A percentile compares a stretch with the other conserved stretches of the same genome.
Conservation (phyloP, 192 early-diverging fungal species). For the Rhizophagus clarus region DNA sequence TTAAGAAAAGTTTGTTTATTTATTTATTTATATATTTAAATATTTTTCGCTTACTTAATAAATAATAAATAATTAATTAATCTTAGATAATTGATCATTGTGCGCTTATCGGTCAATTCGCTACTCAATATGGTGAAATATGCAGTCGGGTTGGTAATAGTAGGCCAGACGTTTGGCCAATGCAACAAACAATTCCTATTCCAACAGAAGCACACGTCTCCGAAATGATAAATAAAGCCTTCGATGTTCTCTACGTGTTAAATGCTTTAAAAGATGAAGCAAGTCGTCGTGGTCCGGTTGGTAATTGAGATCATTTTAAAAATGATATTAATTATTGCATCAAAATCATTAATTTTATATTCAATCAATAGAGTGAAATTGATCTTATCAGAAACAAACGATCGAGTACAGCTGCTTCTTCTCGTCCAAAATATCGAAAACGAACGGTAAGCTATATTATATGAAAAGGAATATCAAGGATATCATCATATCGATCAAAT, state of each 20-base stretch:
- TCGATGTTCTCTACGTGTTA: constrained; percentile 10
- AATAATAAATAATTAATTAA: not conserved
- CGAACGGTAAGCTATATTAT: not conserved
- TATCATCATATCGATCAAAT: too few relatives aligned
- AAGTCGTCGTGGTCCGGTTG: not conserved
- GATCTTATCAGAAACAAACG: constrained; percentile 16
- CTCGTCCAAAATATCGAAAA: constrained; percentile 20
- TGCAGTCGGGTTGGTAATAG: not conserved
- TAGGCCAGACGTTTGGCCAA: not conserved
- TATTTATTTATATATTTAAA: too few relatives aligned
- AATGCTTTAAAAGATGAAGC: constrained; percentile 21
- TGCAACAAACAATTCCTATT: not conserved
- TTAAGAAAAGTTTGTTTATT: not conserved
- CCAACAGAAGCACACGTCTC: not conserved
- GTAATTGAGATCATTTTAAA: not conserved
- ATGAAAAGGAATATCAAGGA: not conserved
- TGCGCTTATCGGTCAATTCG: constrained; percentile 4
- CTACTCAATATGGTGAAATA: not conserved
- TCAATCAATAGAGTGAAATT: constrained; percentile 6
- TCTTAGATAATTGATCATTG: constrained; percentile 20
- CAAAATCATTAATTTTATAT: not conserved
- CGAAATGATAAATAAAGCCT: constrained; percentile 22
- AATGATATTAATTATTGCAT: too few relatives aligned
- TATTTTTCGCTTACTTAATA: not conserved
- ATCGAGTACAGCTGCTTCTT: not conserved